phyloP scores from a whole-genome alignment of 306 rosid genomes.

The Corylus americana region DNA sequence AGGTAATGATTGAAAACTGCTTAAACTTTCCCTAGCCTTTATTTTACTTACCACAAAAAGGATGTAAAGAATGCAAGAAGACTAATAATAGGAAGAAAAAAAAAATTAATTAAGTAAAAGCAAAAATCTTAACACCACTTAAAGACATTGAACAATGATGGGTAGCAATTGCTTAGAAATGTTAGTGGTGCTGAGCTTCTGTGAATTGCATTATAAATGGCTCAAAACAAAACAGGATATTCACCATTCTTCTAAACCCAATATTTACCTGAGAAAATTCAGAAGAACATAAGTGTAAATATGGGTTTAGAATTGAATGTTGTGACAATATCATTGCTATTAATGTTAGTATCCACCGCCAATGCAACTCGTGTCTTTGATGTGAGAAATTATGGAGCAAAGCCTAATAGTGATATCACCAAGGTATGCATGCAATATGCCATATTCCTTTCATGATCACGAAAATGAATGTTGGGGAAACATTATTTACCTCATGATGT shows the following conservation, averaged over 20 bases:
- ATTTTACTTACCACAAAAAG: no score
- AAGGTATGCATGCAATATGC: constrained; percentile 2
- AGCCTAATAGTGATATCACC: constrained; percentile 16
- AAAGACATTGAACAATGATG: neutral
- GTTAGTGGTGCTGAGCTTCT: neutral
- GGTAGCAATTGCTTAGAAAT: neutral
- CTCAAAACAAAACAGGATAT: neutral
- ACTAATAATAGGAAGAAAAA: neutral
- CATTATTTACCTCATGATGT: no score
- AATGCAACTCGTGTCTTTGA: constrained; percentile 1
- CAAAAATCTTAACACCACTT: neutral
- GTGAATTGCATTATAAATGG: neutral
- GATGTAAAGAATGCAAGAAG: neutral
- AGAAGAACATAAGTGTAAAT: neutral
- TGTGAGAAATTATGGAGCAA: constrained; percentile 25
- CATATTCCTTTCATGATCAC: no score
- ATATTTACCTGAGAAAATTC: no score
- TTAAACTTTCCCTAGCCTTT: no score
- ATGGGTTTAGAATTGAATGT: constrained; percentile 16
- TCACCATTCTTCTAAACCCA: neutral
- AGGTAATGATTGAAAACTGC: no score
- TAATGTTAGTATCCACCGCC: neutral
- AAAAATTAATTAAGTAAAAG: neutral
- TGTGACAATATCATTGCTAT: neutral
- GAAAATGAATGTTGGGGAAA: no score